Evolutionary conservation across 495 filamentous ascomycete species (phyloP).

Genomic region (Cudoniella acicularis): DNA sequence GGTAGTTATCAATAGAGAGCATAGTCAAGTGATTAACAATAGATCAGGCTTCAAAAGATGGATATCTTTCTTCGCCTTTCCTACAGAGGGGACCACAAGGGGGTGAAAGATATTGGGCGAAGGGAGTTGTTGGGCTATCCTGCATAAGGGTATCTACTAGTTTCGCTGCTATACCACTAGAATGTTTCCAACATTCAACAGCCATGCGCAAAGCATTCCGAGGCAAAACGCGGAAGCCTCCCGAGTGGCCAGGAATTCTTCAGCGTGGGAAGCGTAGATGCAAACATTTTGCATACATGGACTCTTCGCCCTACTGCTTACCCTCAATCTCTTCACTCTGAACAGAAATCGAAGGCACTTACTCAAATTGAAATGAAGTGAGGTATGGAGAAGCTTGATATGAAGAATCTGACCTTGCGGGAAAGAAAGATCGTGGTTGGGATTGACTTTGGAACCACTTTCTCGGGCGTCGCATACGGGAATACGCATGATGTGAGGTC

Average conservation of each 20-base stretch:
- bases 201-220: neutral
- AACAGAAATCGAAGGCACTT: no score
- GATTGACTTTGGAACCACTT: constrained; percentile 49
- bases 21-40: neutral
- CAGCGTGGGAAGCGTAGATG: no score
- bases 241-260: neutral
- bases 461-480: constrained; percentile 27
- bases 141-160: neutral
- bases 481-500: constrained; percentile 19
- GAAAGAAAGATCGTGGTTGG: constrained; percentile 33
- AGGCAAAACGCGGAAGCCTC: neutral
- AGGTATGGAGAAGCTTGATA: constrained; percentile 18
- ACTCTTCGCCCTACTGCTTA: no score
- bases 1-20: no score
- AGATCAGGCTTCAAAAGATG: no score
- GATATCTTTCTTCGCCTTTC: no score
- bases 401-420: constrained; percentile 18
- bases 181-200: neutral
- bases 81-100: neutral
- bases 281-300: no score
- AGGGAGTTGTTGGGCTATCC: neutral
- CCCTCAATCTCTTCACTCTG: no score
- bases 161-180: neutral
- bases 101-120: neutral
- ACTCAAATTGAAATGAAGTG: no score